Percentiles rank a stretch among this genome's conserved stretches.
Evolutionary conservation across 2,329 filamentous ascomycete genomes (phyloP).

Genomic region (Dryadomyces sulphureus): DNA sequence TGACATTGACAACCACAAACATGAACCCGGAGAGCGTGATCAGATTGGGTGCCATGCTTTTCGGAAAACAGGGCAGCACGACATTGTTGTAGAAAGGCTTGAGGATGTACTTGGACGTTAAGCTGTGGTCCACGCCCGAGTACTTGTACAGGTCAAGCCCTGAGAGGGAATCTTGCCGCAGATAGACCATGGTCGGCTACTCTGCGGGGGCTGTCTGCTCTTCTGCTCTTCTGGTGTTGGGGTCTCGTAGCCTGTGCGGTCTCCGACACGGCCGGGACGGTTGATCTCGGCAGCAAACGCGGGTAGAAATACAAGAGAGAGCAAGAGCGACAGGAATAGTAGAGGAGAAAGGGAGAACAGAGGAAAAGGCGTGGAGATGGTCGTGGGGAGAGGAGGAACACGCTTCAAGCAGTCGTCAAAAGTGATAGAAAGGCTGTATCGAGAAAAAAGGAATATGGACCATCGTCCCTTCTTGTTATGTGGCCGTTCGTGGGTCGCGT

Average conservation of each 20-base stretch:
- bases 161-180: conserved; percentile 77
- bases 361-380: neutral
- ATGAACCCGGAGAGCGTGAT: conserved; percentile 85
- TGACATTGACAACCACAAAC: conserved; percentile 78
- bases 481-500: neutral
- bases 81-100: conserved; percentile 96
- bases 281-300: neutral
- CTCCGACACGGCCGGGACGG: neutral
- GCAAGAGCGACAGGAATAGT: neutral
- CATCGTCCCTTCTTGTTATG: neutral
- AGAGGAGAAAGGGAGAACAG: neutral
- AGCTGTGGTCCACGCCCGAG: conserved; percentile 75
- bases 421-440: neutral
- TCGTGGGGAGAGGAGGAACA: too few relatives aligned
- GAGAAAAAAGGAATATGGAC: neutral
- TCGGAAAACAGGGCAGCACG: conserved; percentile 87
- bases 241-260: neutral
- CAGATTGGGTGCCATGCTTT: conserved; percentile 80
- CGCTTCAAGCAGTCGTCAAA: too few relatives aligned
- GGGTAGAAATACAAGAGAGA: neutral
- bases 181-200: conserved; percentile 64
- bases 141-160: conserved; percentile 94
- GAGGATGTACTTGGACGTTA: conserved; percentile 81
- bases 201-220: too few relatives aligned
- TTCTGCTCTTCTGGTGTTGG: too few relatives aligned